Percentiles rank a stretch among this genome's conserved stretches.
Conservation (phyloP, 768 basidiomycete genomes). For the Chalciporus piperatus region DNA sequence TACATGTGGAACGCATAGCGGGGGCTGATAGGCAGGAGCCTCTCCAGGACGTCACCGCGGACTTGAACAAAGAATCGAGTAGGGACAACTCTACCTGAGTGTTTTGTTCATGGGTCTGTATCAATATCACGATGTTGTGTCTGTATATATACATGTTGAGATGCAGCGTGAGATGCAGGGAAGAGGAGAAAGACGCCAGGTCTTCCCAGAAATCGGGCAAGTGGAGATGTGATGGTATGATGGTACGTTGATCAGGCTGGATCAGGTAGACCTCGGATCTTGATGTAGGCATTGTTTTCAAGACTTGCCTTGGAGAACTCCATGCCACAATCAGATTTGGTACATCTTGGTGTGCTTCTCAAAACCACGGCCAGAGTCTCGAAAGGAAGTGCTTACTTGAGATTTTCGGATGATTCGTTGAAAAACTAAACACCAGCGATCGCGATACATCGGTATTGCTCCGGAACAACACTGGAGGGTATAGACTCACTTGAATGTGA, state of each 20-base stretch:
- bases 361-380: conserved; percentile 4
- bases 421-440: conserved; percentile 30
- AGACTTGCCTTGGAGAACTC: conserved; percentile 42
- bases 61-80: conserved; percentile 63
- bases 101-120: conserved; percentile 15
- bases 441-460: conserved; percentile 5
- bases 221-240: background rate
- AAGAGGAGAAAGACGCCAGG: conserved; percentile 19
- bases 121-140: conserved; percentile 22
- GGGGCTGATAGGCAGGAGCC: conserved; percentile 52
- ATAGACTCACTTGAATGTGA: conserved; percentile 37
- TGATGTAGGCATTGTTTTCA: conserved; percentile 40
- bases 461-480: background rate
- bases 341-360: conserved; percentile 25
- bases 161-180: conserved; percentile 11
- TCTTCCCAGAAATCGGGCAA: conserved; percentile 1
- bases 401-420: conserved; percentile 36
- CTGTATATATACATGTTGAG: conserved; percentile 28
- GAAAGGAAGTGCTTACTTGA: conserved; percentile 31
- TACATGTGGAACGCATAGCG: conserved; percentile 63
- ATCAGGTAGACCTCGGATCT: conserved; percentile 36
- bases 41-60: conserved; percentile 63
- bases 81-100: conserved; percentile 29
- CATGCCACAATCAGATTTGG: conserved; percentile 40
- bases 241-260: conserved; percentile 15